Evolutionary conservation across 1,284 basidiomycete genomes (phyloP).

Genomic region (Boletus semigastroideus): DNA sequence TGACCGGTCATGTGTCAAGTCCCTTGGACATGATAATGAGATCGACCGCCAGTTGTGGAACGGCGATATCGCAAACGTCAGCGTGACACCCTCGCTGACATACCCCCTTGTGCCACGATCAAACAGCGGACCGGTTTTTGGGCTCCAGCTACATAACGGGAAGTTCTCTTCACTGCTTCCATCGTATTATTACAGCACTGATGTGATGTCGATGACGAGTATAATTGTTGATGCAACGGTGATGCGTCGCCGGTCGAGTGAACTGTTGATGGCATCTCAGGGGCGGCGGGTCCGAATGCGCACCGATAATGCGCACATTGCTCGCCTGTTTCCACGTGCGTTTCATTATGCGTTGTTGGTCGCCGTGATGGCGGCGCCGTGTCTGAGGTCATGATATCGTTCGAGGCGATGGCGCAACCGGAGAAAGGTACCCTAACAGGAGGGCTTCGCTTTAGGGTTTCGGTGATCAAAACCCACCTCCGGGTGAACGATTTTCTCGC

Average conservation of each 20-base stretch:
- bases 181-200: slow-evolving; percentile 2
- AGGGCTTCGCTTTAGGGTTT: not conserved
- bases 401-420: not conserved
- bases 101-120: slow-evolving; percentile 7
- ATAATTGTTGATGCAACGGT: slow-evolving; percentile 7
- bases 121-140: not conserved
- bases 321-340: slow-evolving; percentile 10
- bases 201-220: slow-evolving; percentile 10
- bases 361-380: slow-evolving; percentile 8
- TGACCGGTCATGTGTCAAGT: slow-evolving; percentile 4
- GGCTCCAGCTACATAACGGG: not conserved
- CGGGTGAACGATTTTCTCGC: not conserved
- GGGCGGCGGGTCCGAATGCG: slow-evolving; percentile 12
- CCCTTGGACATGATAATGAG: not conserved
- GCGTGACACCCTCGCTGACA: not conserved
- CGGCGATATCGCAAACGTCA: not conserved
- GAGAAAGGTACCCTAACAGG: not conserved
- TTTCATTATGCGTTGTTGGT: slow-evolving; percentile 19
- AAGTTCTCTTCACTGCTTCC: not conserved
- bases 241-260: slow-evolving; percentile 10
- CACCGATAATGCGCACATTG: not conserved
- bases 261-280: not conserved
- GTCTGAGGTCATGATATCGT: slow-evolving; percentile 1
- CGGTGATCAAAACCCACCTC: slow-evolving; percentile 17
- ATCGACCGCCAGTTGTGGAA: not conserved